Conservation (phyloP, 805 yeast species). For the Isabelozyma pseudorhagii region DNA sequence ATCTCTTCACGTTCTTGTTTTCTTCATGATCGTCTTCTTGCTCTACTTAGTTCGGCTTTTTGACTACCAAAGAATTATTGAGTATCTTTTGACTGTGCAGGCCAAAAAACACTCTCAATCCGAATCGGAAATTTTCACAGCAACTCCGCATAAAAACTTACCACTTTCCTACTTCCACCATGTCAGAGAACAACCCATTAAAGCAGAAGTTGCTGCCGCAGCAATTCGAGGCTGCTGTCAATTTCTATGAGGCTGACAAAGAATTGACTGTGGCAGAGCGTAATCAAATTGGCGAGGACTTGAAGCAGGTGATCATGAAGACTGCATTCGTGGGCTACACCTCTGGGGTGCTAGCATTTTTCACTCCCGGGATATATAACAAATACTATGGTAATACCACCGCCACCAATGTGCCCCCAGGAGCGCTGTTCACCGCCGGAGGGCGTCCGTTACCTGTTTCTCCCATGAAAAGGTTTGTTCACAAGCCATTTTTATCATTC, state of each 20-base stretch:
- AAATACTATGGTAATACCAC: neutral
- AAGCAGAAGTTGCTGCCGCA: slow-evolving; percentile 23
- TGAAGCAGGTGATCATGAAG: slow-evolving; percentile 19
- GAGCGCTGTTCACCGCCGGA: neutral
- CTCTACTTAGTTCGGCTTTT: no score
- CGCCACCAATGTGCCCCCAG: neutral
- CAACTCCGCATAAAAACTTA: neutral
- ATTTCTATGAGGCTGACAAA: slow-evolving; percentile 41
- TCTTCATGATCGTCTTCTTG: no score
- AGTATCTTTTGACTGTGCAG: no score
- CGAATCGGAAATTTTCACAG: neutral
- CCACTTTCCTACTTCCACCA: neutral
- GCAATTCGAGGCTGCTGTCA: slow-evolving; percentile 36
- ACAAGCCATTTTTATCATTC: slow-evolving; percentile 32
- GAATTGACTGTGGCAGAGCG: slow-evolving; percentile 29
- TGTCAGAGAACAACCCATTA: slow-evolving; percentile 19
- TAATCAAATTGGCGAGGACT: slow-evolving; percentile 24
- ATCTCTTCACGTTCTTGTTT: no score
- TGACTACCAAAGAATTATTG: no score
- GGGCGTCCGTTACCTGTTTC: slow-evolving; percentile 2
- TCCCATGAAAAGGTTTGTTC: slow-evolving; percentile 9
- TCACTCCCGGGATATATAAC: slow-evolving; percentile 27
- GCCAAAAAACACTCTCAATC: neutral
- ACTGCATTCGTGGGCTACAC: slow-evolving; percentile 24
- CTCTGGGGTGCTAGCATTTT: slow-evolving; percentile 23